Percentiles rank a stretch among this genome's conserved stretches.
phyloP scores from a whole-genome alignment of 1,284 basidiomycete genomes.

The Psilocybe mexicana region DNA sequence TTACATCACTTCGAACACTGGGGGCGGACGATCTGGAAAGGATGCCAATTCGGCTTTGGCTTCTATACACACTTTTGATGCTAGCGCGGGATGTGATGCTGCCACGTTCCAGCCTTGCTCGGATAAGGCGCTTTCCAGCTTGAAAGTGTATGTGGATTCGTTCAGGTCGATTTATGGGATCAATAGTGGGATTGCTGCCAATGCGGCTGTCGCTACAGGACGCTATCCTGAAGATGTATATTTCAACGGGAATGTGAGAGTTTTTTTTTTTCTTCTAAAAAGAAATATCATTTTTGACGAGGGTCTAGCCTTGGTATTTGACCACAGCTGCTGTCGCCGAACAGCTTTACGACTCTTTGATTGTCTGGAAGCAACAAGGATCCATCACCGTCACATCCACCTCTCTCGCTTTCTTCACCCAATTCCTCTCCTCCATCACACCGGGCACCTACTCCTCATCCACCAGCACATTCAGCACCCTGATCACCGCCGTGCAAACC shows the following conservation, averaged over 20 bases:
- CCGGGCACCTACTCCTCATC: constrained; percentile 49
- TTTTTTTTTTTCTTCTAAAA: background rate
- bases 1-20: constrained; percentile 60
- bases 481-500: constrained; percentile 44
- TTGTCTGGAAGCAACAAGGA: constrained; percentile 55
- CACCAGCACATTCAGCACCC: constrained; percentile 45
- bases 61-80: constrained; percentile 60
- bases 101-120: constrained; percentile 64
- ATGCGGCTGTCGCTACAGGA: constrained; percentile 50
- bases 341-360: constrained; percentile 65
- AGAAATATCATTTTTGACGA: too few species aligned
- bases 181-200: constrained; percentile 45
- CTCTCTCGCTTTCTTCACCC: constrained; percentile 66
- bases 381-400: constrained; percentile 51
- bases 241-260: constrained; percentile 49
- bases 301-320: constrained; percentile 65
- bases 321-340: constrained; percentile 66
- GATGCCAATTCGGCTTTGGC: constrained; percentile 63
- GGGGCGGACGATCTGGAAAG: constrained; percentile 57
- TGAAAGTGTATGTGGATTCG: constrained; percentile 51
- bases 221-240: constrained; percentile 59
- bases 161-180: constrained; percentile 53
- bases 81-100: constrained; percentile 51
- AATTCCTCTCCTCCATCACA: constrained; percentile 45
- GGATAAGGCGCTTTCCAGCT: constrained; percentile 53